Conservation (phyloP, 176 grass and related monocot genomes). For the Avena insularis region DNA sequence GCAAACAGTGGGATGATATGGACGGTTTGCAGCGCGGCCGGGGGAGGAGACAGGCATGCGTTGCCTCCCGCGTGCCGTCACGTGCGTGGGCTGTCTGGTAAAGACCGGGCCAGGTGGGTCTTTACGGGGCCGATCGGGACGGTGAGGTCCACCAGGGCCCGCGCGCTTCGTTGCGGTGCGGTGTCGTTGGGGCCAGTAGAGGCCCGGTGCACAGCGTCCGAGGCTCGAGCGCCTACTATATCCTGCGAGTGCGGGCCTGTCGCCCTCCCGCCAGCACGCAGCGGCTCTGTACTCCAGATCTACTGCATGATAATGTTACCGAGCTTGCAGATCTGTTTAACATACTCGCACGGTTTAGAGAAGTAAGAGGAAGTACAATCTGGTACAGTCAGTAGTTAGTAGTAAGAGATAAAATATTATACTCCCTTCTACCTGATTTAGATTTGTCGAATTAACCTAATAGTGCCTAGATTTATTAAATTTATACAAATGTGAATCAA, state of each 20-base stretch:
- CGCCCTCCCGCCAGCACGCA: conserved; percentile 1
- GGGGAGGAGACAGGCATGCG: neutral
- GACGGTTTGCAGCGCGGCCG: neutral
- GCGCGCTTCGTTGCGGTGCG: neutral
- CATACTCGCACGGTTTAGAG: neutral
- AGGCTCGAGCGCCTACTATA: neutral
- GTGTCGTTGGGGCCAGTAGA: too few relatives aligned
- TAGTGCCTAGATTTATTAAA: too few relatives aligned
- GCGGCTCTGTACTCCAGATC: neutral
- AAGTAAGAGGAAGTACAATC: too few relatives aligned
- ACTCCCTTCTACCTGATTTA: too few relatives aligned
- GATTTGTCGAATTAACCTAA: too few relatives aligned
- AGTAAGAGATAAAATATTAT: too few relatives aligned
- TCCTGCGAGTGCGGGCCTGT: neutral
- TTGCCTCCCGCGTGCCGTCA: conserved; percentile 52
- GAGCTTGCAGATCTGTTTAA: neutral
- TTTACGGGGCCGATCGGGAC: neutral
- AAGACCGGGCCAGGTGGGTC: conserved; percentile 31
- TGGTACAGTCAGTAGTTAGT: too few relatives aligned
- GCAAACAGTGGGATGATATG: neutral
- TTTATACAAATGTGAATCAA: too few relatives aligned
- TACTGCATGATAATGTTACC: neutral
- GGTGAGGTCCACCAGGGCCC: neutral
- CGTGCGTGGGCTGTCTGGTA: conserved; percentile 43
- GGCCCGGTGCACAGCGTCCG: neutral